A percentile compares a stretch with the other conserved stretches of the same genome.
Evolutionary conservation across 129 eudicot genomes (phyloP).

Genomic region (Arctium lappa): DNA sequence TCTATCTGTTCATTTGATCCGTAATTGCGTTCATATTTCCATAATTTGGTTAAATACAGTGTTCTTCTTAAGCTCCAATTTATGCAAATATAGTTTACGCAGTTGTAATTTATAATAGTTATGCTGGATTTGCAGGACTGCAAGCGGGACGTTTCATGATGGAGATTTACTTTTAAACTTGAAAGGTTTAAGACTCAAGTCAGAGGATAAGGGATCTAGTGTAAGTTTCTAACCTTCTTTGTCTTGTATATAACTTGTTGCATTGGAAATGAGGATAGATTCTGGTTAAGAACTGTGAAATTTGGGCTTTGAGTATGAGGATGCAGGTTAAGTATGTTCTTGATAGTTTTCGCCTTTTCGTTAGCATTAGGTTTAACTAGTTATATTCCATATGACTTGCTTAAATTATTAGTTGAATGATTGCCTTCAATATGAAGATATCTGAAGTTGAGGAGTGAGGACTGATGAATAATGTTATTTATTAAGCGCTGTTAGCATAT

Average conservation of each 20-base stretch:
- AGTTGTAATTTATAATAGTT: conserved; percentile 9
- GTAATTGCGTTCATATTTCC: not conserved
- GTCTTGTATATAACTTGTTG: not conserved
- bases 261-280: not conserved
- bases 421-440: not conserved
- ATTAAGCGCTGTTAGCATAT: too few species aligned
- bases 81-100: not conserved
- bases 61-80: not conserved
- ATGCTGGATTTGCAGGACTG: conserved; percentile 52
- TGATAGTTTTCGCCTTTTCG: not conserved
- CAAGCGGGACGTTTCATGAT: conserved; percentile 97
- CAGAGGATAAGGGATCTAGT: conserved; percentile 52
- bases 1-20: not conserved
- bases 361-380: not conserved
- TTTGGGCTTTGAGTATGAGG: not conserved
- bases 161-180: conserved; percentile 86
- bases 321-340: not conserved
- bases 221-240: conserved; percentile 37
- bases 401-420: not conserved
- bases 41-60: not conserved
- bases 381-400: not conserved
- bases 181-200: conserved; percentile 69
- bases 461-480: not conserved
- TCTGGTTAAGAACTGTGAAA: not conserved
- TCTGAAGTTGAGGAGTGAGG: not conserved